Percentiles rank a stretch among this genome's conserved stretches.
phyloP scores from a whole-genome alignment of 75 land plant species.

The Cunninghamia lanceolata region DNA sequence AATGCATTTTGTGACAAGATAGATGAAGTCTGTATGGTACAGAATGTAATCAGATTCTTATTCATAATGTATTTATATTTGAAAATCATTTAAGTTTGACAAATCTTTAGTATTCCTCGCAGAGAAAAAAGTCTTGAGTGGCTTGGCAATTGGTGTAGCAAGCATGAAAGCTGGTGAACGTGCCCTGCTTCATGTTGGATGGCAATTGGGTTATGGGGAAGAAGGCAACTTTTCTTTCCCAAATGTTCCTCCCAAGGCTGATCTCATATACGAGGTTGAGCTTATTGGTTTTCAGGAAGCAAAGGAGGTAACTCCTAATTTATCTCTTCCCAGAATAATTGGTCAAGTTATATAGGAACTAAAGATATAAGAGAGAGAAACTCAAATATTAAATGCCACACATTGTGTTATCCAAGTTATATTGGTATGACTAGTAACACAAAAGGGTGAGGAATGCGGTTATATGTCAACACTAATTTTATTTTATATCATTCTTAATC shows the following conservation, averaged over 20 bases:
- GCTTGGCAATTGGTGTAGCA: slow-evolving; percentile 82
- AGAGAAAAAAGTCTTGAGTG: slow-evolving; percentile 80
- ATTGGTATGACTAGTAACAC: not conserved
- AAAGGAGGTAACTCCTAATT: slow-evolving; percentile 63
- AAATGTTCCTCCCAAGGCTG: slow-evolving; percentile 96
- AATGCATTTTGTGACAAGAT: not conserved
- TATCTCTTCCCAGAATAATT: not conserved
- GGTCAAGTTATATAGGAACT: not conserved
- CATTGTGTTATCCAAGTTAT: not conserved
- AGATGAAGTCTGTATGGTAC: not conserved
- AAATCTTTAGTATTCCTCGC: slow-evolving; percentile 15
- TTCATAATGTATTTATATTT: not conserved
- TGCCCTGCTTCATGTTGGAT: slow-evolving; percentile 80
- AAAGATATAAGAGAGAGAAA: not conserved
- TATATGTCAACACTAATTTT: not conserved
- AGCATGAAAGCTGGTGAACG: slow-evolving; percentile 94
- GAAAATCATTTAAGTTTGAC: not conserved
- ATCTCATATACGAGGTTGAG: slow-evolving; percentile 89
- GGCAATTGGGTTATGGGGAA: slow-evolving; percentile 89
- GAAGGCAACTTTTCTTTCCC: slow-evolving; percentile 99
- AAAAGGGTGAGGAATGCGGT: not conserved
- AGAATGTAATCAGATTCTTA: not conserved
- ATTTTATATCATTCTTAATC: not conserved
- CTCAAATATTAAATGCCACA: not conserved
- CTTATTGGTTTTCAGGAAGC: slow-evolving; percentile 95